phyloP scores from a whole-genome alignment of 257 asterid genomes.

The Cynanchum wilfordii region DNA sequence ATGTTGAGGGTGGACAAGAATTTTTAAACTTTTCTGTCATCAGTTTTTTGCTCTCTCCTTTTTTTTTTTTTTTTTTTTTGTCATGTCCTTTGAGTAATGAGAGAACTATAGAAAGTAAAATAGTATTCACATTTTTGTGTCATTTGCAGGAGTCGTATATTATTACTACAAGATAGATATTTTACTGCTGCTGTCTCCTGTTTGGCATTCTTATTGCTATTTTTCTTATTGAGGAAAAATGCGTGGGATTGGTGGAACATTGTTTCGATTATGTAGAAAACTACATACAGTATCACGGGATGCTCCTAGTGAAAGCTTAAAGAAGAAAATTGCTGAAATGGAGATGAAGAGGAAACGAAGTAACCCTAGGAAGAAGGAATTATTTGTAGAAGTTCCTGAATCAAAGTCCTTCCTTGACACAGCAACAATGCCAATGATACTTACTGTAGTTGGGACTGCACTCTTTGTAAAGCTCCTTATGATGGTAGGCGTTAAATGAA shows the following conservation, averaged over 20 bases:
- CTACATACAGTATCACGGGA: conserved; percentile 42
- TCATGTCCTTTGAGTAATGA: background rate
- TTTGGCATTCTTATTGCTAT: background rate
- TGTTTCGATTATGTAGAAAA: conserved; percentile 37
- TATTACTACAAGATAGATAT: background rate
- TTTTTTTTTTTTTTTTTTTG: background rate
- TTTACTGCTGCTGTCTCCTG: background rate
- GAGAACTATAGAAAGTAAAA: background rate
- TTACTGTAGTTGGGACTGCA: conserved; percentile 71
- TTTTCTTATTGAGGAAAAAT: conserved; percentile 12
- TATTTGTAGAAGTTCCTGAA: conserved; percentile 72
- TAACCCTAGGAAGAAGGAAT: conserved; percentile 40
- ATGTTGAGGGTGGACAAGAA: background rate
- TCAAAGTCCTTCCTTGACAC: conserved; percentile 65
- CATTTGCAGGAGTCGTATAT: background rate
- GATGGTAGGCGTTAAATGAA: conserved; percentile 47
- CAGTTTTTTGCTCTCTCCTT: background rate
- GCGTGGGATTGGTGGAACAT: conserved; percentile 33
- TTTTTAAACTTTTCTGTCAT: background rate
- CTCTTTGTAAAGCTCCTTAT: conserved; percentile 68
- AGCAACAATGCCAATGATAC: conserved; percentile 76
- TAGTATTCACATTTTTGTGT: background rate
- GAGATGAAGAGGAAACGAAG: conserved; percentile 47
- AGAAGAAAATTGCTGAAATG: conserved; percentile 43
- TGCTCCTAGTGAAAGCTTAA: conserved; percentile 68